phyloP scores from a whole-genome alignment of 2,329 filamentous ascomycete species.

The Thielaviopsis ethacetica region DNA sequence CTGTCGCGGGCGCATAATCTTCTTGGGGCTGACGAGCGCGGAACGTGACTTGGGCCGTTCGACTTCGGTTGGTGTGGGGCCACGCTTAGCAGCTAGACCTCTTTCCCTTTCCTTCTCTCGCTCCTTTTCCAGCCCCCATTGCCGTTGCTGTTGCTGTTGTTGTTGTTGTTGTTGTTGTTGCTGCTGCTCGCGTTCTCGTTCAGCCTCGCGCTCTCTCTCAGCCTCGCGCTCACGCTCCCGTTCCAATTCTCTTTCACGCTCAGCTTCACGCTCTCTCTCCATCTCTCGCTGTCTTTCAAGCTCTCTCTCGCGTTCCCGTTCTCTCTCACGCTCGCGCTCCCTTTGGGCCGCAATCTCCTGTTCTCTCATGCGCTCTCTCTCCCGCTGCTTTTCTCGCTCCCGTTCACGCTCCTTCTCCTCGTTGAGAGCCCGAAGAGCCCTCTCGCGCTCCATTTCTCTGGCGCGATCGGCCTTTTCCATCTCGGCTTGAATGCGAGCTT shows the following conservation, averaged over 20 bases:
- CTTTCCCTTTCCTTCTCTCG: slow-evolving; percentile 2
- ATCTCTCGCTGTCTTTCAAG: slow-evolving; percentile 3
- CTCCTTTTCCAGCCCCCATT: slow-evolving; percentile 1
- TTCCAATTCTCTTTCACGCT: slow-evolving; percentile 13
- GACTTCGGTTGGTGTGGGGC: neutral
- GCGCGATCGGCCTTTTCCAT: slow-evolving; percentile 48
- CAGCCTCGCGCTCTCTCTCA: slow-evolving; percentile 12
- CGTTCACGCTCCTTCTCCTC: slow-evolving; percentile 23
- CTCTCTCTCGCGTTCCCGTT: neutral
- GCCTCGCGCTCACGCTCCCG: slow-evolving; percentile 14
- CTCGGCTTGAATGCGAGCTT: slow-evolving; percentile 40
- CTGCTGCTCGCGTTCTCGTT: slow-evolving; percentile 5
- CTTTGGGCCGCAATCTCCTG: slow-evolving; percentile 3
- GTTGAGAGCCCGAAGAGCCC: slow-evolving; percentile 46
- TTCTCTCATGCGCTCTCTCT: slow-evolving; percentile 10
- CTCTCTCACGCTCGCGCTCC: slow-evolving; percentile 1
- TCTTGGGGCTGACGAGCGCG: slow-evolving; percentile 9
- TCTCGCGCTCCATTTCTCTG: slow-evolving; percentile 53
- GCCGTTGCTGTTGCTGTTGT: neutral
- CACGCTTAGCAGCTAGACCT: slow-evolving; percentile 1
- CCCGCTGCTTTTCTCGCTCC: slow-evolving; percentile 15
- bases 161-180: slow-evolving; percentile 11
- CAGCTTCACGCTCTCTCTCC: slow-evolving; percentile 11
- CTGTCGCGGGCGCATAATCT: slow-evolving; percentile 28
- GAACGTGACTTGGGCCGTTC: slow-evolving; percentile 9